These are phyloP conservation scores for Phytophthora gonapodyides DNA, from an alignment of 352 stramenopile species.

Conservation along the genomic window DNA sequence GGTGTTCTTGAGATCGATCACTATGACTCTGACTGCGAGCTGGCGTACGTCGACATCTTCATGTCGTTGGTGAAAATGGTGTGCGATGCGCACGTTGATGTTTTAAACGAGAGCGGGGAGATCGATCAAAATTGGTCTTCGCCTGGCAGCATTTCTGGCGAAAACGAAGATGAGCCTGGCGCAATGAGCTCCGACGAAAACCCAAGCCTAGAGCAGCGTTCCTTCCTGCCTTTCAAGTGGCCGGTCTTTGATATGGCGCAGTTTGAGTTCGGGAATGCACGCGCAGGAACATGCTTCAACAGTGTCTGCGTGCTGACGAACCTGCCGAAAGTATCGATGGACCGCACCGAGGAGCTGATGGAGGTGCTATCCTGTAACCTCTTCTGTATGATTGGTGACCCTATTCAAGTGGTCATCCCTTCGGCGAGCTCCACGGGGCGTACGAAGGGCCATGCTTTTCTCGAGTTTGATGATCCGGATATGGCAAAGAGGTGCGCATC, in stretches of 20 bases:
- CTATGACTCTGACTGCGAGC: conserved; percentile 71
- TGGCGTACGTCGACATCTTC: conserved; percentile 86
- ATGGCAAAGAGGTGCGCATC: conserved; percentile 60
- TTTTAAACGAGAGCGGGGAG: conserved; percentile 27
- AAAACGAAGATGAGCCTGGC: conserved; percentile 1
- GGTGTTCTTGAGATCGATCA: conserved; percentile 68
- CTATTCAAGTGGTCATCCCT: conserved; percentile 83
- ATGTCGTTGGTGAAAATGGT: conserved; percentile 77
- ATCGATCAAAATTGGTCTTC: conserved; percentile 8
- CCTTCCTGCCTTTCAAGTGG: conserved; percentile 75
- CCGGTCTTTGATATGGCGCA: conserved; percentile 90
- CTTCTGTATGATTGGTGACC: conserved; percentile 81
- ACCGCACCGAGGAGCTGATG: conserved; percentile 76
- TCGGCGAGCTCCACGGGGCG: conserved; percentile 58
- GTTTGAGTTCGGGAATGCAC: conserved; percentile 87
- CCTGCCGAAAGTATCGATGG: conserved; percentile 73
- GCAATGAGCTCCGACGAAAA: not conserved
- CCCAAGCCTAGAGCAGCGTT: conserved; percentile 23
- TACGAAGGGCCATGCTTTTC: conserved; percentile 82
- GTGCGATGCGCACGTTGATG: conserved; percentile 68
- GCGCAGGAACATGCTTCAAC: conserved; percentile 76
- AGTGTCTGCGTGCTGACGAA: conserved; percentile 87
- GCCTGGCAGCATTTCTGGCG: not conserved
- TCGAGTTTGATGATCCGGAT: conserved; percentile 78
- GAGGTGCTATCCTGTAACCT: conserved; percentile 74